Conservation (phyloP, 441 rosid genomes). For the Croton setiger region DNA sequence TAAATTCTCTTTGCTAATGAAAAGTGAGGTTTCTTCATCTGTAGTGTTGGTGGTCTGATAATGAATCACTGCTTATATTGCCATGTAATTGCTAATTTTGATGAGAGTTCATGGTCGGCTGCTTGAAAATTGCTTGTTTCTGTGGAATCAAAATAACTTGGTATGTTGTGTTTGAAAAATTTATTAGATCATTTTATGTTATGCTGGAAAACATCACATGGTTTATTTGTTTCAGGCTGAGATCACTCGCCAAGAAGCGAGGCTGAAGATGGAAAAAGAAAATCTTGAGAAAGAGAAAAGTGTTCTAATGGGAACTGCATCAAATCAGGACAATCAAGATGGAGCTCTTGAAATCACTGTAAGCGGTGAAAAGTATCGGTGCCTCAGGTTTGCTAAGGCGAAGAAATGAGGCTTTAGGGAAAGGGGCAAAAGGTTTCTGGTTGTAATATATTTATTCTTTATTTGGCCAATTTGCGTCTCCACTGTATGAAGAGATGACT, state of each 20-base stretch:
- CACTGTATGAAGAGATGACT: no score
- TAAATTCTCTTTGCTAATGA: background rate
- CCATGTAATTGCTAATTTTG: background rate
- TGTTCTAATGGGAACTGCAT: conserved; percentile 78
- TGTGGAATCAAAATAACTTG: background rate
- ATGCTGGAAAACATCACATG: no score
- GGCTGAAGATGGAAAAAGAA: conserved; percentile 77
- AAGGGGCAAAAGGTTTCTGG: background rate
- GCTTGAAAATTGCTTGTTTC: background rate
- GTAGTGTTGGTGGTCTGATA: background rate
- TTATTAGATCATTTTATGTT: background rate
- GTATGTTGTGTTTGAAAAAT: no score
- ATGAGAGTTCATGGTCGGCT: background rate
- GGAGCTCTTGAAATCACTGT: conserved; percentile 88
- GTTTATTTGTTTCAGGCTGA: conserved; percentile 45
- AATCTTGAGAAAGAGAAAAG: conserved; percentile 83
- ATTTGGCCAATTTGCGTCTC: background rate
- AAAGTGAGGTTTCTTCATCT: background rate
- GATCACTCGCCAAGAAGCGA: conserved; percentile 75
- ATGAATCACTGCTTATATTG: background rate
- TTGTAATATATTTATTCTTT: conserved; percentile 11
- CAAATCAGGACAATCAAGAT: conserved; percentile 70
- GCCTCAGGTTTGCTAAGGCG: conserved; percentile 75
- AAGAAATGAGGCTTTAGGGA: conserved; percentile 41
- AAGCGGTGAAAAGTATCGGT: conserved; percentile 72